Evolutionary conservation across 352 stramenopile genomes (phyloP).

Genomic region (Lagenidium giganteum): DNA sequence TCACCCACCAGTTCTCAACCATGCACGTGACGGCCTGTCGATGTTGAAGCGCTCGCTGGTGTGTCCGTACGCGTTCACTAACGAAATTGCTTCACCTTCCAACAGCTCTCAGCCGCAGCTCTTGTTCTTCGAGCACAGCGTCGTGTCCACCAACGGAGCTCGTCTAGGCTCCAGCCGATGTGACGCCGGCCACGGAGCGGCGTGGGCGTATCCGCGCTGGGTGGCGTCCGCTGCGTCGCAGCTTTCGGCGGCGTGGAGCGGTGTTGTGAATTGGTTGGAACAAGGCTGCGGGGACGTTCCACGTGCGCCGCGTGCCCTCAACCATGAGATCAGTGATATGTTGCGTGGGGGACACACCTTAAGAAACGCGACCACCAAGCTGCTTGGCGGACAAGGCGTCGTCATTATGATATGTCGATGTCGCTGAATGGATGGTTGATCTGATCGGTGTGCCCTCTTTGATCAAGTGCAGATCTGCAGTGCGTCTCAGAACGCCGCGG

Average conservation of each 20-base stretch:
- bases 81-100: slow-evolving; percentile 12
- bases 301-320: slow-evolving; percentile 21
- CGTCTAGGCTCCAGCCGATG: no score
- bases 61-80: slow-evolving; percentile 37
- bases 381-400: slow-evolving; percentile 37
- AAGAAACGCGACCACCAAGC: slow-evolving; percentile 39
- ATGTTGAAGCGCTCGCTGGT: slow-evolving; percentile 40
- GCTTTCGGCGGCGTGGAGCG: no score
- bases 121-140: no score
- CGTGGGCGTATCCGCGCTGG: no score
- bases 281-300: slow-evolving; percentile 61
- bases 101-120: neutral
- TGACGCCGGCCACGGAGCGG: no score
- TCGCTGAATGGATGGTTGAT: neutral
- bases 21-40: no score
- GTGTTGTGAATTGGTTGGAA: slow-evolving; percentile 77
- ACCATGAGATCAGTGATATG: slow-evolving; percentile 61
- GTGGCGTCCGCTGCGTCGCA: no score
- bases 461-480: slow-evolving; percentile 32
- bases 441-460: neutral
- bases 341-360: slow-evolving; percentile 59
- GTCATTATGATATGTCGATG: neutral
- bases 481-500: slow-evolving; percentile 23
- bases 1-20: no score
- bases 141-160: no score